phyloP scores from a whole-genome alignment of 2,329 filamentous ascomycete species.

The Trichoderma simmonsii region DNA sequence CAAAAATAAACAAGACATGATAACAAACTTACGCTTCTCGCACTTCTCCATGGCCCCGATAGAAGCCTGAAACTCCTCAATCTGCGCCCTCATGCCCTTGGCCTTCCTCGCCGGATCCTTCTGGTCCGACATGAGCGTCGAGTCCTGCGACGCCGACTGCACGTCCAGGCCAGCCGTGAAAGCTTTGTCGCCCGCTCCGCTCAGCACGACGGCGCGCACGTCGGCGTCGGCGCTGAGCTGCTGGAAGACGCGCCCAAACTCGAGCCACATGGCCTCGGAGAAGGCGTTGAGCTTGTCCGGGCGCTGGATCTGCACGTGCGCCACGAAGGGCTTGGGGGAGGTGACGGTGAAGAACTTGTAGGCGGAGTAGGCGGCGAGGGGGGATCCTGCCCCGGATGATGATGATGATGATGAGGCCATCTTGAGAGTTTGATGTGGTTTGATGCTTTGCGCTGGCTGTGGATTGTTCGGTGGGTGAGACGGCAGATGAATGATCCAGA shows the following conservation, averaged over 20 bases:
- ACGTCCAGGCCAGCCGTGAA: constrained; percentile 89
- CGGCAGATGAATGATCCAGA: neutral
- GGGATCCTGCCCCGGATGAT: constrained; percentile 18
- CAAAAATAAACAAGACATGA: neutral
- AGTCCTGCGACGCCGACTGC: constrained; percentile 58
- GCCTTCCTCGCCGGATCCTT: constrained; percentile 65
- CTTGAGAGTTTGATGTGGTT: neutral
- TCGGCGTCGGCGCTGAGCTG: constrained; percentile 68
- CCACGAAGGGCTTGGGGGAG: constrained; percentile 69
- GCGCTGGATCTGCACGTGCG: constrained; percentile 90
- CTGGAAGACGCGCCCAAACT: constrained; percentile 70
- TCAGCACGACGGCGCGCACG: constrained; percentile 74
- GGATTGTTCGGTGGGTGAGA: neutral
- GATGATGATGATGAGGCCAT: constrained; percentile 7
- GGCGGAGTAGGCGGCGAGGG: constrained; percentile 38
- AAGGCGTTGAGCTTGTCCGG: constrained; percentile 87
- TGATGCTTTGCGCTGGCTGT: neutral
- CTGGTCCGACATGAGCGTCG: constrained; percentile 37
- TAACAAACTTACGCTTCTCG: constrained; percentile 67
- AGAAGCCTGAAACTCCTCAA: constrained; percentile 76
- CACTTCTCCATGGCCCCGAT: constrained; percentile 77
- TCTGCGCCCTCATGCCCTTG: constrained; percentile 59
- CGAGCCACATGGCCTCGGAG: constrained; percentile 78
- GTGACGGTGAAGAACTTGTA: constrained; percentile 71
- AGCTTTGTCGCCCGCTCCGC: constrained; percentile 75